Evolutionary conservation across 2,329 filamentous ascomycete species (phyloP).

Genomic region (Dichotomopilus funicola): DNA sequence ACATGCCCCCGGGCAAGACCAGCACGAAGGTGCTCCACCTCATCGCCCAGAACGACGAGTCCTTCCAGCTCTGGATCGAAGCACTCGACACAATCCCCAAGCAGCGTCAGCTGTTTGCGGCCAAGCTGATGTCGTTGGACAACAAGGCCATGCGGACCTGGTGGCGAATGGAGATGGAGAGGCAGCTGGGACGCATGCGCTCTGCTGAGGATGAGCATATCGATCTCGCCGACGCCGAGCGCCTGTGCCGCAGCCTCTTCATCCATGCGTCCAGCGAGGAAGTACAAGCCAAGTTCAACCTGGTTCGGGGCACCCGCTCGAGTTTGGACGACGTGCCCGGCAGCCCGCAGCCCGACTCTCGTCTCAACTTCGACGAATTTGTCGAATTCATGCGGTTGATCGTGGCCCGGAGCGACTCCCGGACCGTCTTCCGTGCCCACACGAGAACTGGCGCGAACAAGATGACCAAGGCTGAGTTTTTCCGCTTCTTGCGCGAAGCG

Average conservation of each 20-base stretch:
- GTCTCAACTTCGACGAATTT: conserved; percentile 74
- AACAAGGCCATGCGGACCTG: conserved; percentile 75
- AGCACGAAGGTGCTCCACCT: conserved; percentile 86
- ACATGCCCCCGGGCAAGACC: conserved; percentile 68
- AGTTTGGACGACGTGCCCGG: conserved; percentile 13
- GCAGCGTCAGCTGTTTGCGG: conserved; percentile 84
- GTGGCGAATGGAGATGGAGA: conserved; percentile 79
- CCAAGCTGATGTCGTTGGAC: conserved; percentile 77
- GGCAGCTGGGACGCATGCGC: conserved; percentile 50
- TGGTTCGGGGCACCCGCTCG: conserved; percentile 15
- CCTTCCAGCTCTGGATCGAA: conserved; percentile 72
- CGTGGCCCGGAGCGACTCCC: conserved; percentile 78
- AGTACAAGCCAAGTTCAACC: conserved; percentile 64
- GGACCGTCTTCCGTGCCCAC: conserved; percentile 60
- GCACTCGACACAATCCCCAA: conserved; percentile 79
- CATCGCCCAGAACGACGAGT: conserved; percentile 66
- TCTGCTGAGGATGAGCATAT: conserved; percentile 60
- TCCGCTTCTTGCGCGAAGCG: conserved; percentile 63
- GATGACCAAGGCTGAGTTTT: conserved; percentile 67
- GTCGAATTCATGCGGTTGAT: conserved; percentile 74
- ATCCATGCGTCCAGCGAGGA: conserved; percentile 79
- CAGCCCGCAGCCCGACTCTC: conserved; percentile 47
- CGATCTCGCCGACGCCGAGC: conserved; percentile 70
- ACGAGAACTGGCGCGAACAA: conserved; percentile 54
- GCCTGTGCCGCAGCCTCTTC: conserved; percentile 81